These are phyloP conservation scores for Xylaria cubensis DNA, from an alignment of 495 filamentous ascomycete species.

Conservation along the genomic window DNA sequence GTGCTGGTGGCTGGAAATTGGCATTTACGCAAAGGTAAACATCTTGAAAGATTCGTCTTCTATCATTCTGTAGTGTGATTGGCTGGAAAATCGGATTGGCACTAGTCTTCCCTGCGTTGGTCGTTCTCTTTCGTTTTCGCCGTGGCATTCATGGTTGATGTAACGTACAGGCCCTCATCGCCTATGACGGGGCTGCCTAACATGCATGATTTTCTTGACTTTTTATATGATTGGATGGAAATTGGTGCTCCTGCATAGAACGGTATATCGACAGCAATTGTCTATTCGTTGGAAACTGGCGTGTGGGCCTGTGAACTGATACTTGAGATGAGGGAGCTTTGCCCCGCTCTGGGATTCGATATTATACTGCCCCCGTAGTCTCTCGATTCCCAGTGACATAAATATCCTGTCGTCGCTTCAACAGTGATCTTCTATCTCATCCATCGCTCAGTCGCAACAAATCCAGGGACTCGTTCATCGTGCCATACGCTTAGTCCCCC, in stretches of 20 bases:
- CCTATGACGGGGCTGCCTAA: background rate
- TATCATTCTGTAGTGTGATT: background rate
- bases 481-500: too few relatives aligned
- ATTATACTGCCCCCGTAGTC: too few relatives aligned
- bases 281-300: background rate
- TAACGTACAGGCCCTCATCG: background rate
- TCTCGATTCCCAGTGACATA: background rate
- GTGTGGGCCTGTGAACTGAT: background rate
- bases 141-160: background rate
- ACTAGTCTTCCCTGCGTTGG: background rate
- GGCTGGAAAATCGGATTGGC: background rate
- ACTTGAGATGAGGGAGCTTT: background rate
- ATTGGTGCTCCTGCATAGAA: background rate
- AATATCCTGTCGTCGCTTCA: background rate
- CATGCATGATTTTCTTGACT: background rate
- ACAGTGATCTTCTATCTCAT: background rate
- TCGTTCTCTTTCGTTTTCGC: background rate
- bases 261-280: background rate
- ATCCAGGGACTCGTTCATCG: background rate
- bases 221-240: background rate
- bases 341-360: background rate
- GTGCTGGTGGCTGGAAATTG: conserved; percentile 6
- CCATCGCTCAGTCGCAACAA: background rate
- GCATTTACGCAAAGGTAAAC: background rate
- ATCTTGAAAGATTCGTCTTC: background rate